A percentile compares a stretch with the other conserved stretches of the same genome.
phyloP scores from a whole-genome alignment of 176 grass and related monocot species.

The Aegilops tauschii region DNA sequence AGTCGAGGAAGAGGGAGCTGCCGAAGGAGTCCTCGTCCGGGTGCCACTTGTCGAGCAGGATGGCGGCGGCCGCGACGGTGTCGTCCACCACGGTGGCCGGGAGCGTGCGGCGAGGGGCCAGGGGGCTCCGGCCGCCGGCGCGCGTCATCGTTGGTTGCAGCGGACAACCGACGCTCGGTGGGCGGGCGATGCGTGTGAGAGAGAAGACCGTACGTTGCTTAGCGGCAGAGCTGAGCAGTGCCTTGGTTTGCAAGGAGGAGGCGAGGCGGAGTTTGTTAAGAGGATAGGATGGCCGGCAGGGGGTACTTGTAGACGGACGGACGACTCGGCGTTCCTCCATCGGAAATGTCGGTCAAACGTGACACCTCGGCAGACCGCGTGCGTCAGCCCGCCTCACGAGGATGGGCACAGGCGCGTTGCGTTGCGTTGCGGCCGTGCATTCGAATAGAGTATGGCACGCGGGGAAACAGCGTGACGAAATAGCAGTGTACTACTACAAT shows the following conservation, averaged over 20 bases:
- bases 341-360: not conserved
- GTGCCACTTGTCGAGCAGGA: constrained; percentile 51
- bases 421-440: not conserved
- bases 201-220: too few species aligned
- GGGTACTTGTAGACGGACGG: not conserved
- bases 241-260: not conserved
- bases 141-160: not conserved
- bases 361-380: not conserved
- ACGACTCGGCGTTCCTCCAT: too few species aligned
- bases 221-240: not conserved
- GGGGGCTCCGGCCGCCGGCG: not conserved
- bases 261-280: not conserved
- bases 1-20: constrained; percentile 29
- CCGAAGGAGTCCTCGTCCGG: constrained; percentile 8
- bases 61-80: constrained; percentile 38
- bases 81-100: constrained; percentile 46
- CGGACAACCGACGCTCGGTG: too few species aligned
- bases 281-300: not conserved
- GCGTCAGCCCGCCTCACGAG: not conserved
- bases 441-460: not conserved
- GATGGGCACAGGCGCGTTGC: not conserved
- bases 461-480: not conserved
- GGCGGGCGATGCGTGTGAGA: too few species aligned
- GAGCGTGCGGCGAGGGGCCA: constrained; percentile 22
- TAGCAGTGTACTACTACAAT: not conserved